These are phyloP conservation scores for Syncephalastrum sp. DNA, from an alignment of 371 early-diverging fungal species.

Conservation along the genomic window DNA sequence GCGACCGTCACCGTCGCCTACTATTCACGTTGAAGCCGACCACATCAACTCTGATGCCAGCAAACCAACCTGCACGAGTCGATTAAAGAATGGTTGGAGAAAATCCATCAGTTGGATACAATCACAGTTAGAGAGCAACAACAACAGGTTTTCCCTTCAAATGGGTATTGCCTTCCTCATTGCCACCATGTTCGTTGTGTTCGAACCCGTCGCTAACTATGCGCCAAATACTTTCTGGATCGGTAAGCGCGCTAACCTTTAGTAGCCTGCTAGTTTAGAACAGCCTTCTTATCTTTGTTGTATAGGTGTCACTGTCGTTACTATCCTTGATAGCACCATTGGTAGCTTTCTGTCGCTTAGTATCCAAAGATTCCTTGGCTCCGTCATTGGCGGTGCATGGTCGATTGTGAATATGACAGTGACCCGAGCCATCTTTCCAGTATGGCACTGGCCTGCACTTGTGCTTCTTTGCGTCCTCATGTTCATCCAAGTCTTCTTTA, in stretches of 20 bases:
- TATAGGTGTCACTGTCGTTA: slow-evolving; percentile 36
- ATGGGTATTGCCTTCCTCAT: slow-evolving; percentile 14
- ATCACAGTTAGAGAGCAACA: slow-evolving; percentile 6
- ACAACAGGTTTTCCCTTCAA: slow-evolving; percentile 20
- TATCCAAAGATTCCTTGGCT: slow-evolving; percentile 34
- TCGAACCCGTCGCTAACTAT: slow-evolving; percentile 9
- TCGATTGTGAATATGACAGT: slow-evolving; percentile 36
- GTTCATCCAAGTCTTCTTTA: slow-evolving; percentile 36
- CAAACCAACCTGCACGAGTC: too few species aligned
- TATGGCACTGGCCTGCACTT: slow-evolving; percentile 27
- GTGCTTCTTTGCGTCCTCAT: slow-evolving; percentile 26
- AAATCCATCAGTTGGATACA: neutral
- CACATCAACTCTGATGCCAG: too few species aligned
- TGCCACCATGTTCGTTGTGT: slow-evolving; percentile 15
- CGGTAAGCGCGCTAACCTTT: slow-evolving; percentile 6
- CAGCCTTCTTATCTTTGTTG: neutral
- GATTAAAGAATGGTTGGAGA: too few species aligned
- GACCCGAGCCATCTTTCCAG: slow-evolving; percentile 26
- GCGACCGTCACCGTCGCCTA: too few species aligned
- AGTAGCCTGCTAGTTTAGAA: neutral
- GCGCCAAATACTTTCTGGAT: slow-evolving; percentile 21
- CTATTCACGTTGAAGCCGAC: too few species aligned
- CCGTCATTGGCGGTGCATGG: slow-evolving; percentile 28
- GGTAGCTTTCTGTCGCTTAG: slow-evolving; percentile 33
- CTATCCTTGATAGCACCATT: slow-evolving; percentile 37